phyloP scores from a whole-genome alignment of 2,329 filamentous ascomycete genomes.

The Sodiomyces alkalinus region DNA sequence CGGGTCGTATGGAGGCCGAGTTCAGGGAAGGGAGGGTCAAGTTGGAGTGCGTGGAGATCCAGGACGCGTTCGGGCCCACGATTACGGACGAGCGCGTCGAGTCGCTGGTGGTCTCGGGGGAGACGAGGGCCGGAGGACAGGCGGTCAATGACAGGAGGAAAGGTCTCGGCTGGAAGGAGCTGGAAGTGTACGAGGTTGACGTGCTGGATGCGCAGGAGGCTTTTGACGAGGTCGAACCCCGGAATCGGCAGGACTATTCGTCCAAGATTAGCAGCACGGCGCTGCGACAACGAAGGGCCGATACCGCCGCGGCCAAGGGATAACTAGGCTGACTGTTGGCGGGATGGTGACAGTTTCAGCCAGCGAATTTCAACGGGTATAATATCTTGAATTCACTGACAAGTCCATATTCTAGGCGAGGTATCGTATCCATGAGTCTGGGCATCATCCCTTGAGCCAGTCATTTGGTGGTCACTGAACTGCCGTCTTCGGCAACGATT shows the following conservation, averaged over 20 bases:
- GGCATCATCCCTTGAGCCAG: too few relatives aligned
- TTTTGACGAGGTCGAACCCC: constrained; percentile 15
- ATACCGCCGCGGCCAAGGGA: too few relatives aligned
- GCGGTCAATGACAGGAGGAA: constrained; percentile 73
- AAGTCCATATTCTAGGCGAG: too few relatives aligned
- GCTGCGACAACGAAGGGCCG: constrained; percentile 43
- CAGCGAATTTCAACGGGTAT: too few relatives aligned
- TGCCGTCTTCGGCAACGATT: too few relatives aligned
- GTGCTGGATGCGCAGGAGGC: constrained; percentile 58
- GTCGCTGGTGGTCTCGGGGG: constrained; percentile 71
- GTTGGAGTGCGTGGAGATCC: constrained; percentile 71
- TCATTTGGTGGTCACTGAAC: too few relatives aligned
- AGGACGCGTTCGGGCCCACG: constrained; percentile 81
- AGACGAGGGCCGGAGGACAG: constrained; percentile 70
- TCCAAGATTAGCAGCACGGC: constrained; percentile 86
- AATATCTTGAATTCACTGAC: too few relatives aligned
- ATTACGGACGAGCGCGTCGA: constrained; percentile 67
- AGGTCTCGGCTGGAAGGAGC: constrained; percentile 57
- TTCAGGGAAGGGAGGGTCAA: constrained; percentile 45
- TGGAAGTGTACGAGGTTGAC: constrained; percentile 80
- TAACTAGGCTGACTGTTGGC: too few relatives aligned
- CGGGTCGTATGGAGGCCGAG: constrained; percentile 31
- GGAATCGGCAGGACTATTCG: constrained; percentile 48
- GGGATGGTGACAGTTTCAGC: too few relatives aligned
- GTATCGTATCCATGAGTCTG: too few relatives aligned